Base-by-base conservation (phyloP, 805 yeast genomes). In the Ogataea kodamae region DNA sequence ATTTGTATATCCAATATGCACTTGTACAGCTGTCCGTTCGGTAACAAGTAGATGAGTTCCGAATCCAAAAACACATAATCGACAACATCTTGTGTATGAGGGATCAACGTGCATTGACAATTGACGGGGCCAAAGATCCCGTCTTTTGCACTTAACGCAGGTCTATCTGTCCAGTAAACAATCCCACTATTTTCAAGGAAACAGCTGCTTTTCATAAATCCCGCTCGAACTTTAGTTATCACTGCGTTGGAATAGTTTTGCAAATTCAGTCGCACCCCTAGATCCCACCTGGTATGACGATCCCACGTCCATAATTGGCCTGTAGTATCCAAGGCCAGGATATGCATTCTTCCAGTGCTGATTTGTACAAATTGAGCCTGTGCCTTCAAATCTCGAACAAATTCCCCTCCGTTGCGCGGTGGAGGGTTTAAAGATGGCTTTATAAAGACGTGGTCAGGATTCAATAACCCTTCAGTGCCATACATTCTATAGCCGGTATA, bases 221-320 rank as follows among this genome's bases (percentile, higher is more conserved):
- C 92, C 11, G 85, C 79, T 9, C 67, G 64, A 7, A 77, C 67
- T 42, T 69, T 72, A 17, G 64, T 36, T 8, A 73, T 64, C 2
- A 21, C 20, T 2, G 22, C 33, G n/a, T 37, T 37, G 18, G 22
- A 22, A 6, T 26, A 47, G 6, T 58, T 58, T 0, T 60, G 56
- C 38, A 78, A 72, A 4, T 33, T 48, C 19, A 79, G 40, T 30
- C 46, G 49, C 5, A 75, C 65, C 0, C 81, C 86, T 31, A 48
- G 50, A 7, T 46, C 48, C 9, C 29, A 30, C 6, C 63, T 64
- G 7, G 52, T 59, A 1, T 57, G 46, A 6, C 57, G 54, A 52
- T 81, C 88, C 89, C 89, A 81, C 1, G 76, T 65, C 68, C 76
- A 79, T 1, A 82, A 39, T 4, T 60, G 49, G 15, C 72, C 67